phyloP scores from a whole-genome alignment of 192 early-diverging fungal genomes.

The Phycomyces nitens region DNA sequence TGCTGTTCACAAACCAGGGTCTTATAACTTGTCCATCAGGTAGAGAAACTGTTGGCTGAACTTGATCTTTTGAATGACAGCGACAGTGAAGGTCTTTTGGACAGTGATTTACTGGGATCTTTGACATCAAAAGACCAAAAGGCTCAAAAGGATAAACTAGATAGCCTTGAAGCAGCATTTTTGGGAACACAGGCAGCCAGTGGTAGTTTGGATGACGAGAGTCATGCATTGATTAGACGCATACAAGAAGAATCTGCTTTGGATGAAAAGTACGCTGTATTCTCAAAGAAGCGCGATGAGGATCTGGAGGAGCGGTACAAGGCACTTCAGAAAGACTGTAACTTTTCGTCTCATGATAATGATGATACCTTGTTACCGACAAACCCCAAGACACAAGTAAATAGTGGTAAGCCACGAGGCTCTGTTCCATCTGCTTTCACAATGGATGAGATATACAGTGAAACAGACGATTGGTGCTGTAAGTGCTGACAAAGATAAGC shows the following conservation, averaged over 20 bases:
- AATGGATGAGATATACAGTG: conserved; percentile 37
- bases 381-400: neutral
- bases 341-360: neutral
- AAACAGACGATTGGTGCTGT: conserved; percentile 51
- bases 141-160: no score
- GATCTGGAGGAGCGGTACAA: conserved; percentile 25
- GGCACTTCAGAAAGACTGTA: conserved; percentile 26
- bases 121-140: no score
- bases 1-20: neutral
- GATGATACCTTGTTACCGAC: neutral
- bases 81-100: neutral
- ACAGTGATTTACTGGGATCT: neutral
- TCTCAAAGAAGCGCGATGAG: conserved; percentile 13
- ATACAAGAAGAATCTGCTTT: conserved; percentile 11
- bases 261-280: conserved; percentile 4
- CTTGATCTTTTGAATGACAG: neutral
- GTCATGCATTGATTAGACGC: neutral
- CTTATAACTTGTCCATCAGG: neutral
- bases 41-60: conserved; percentile 5
- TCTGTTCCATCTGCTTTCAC: conserved; percentile 33
- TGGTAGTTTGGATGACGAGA: no score
- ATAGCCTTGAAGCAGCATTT: no score
- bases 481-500: no score
- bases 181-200: no score
- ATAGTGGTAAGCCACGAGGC: conserved; percentile 25